Evolutionary conservation across 1,139 yeast species (phyloP), one percentile per base, ranked within the genome.

Genomic region (Sugiyamaella paludigena): DNA sequence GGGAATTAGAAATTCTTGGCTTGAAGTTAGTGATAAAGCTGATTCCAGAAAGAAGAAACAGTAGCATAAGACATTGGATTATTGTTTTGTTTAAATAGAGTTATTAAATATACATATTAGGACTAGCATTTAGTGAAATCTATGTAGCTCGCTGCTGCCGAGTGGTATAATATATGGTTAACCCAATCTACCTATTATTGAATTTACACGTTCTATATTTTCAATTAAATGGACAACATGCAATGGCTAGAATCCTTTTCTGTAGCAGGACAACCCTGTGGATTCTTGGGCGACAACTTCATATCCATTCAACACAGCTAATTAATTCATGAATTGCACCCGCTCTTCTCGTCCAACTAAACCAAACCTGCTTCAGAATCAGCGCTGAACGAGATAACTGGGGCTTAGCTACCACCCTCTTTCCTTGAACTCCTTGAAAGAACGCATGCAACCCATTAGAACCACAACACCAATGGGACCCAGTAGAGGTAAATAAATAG

Each of bases 391-490:
- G 12, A 13, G 4, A 26, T 7, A 31, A 16, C 6, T 7, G 29
- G 11, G n/a, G 11, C 7, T 26, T 5, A 34, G 1, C 26, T 36
- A 32, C 40, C 40, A 38, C 16, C 39, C 36, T 28, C 19, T 26
- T 7, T 35, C 32, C 41, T 53, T 52, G 47, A 45, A 58, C 57
- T 77, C 81, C 48, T 67, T 69, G 6, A 74, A 10, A 1, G 74
- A 57, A 36, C 79, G 69, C 0, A 82, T 43, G 1, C 79, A 56
- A 0, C 91, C 89, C 58, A 87, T 65, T 1, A 76, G 39, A 16
- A 84, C 65, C n/a, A 92, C 91, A 15, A 92, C 78, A 1, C 79
- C 70, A 26, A 89, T 71, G 0, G 98, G 98, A 0, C 97, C 98
- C 34, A 89, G 67, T 47, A 92, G 70, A 0, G 98, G 98, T 60